These are phyloP conservation scores for Rhododendron griersonianum DNA, from an alignment of 148 eudicot species.

Conservation along the genomic window DNA sequence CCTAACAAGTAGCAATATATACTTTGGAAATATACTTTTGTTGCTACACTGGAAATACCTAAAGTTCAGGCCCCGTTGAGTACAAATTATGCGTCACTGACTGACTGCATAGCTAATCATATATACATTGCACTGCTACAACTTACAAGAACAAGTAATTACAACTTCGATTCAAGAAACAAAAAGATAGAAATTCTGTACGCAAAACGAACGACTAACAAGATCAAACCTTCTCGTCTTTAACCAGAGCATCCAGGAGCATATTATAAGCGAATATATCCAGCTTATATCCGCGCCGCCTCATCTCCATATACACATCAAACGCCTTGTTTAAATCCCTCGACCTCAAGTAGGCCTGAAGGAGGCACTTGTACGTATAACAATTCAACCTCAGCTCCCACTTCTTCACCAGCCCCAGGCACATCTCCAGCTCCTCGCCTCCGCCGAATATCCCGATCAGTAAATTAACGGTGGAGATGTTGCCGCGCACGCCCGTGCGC, in stretches of 20 bases:
- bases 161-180: not conserved
- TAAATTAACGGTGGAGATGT: slow-evolving; percentile 74
- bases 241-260: slow-evolving; percentile 79
- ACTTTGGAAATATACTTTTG: not conserved
- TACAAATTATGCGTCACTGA: not conserved
- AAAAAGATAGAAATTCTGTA: not conserved
- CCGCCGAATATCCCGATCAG: slow-evolving; percentile 57
- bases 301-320: slow-evolving; percentile 54
- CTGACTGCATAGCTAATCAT: not conserved
- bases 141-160: not conserved
- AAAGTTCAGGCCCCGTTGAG: not conserved
- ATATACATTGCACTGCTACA: not conserved
- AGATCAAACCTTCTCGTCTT: slow-evolving; percentile 53
- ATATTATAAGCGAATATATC: slow-evolving; percentile 73
- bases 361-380: slow-evolving; percentile 67
- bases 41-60: not conserved
- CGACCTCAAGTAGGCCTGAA: slow-evolving; percentile 78
- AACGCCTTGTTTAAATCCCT: slow-evolving; percentile 36
- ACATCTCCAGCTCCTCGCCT: slow-evolving; percentile 40
- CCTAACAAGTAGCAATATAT: not conserved
- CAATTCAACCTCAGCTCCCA: slow-evolving; percentile 77
- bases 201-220: not conserved
- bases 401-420: slow-evolving; percentile 56
- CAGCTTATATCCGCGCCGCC: slow-evolving; percentile 51
- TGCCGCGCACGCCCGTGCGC: slow-evolving; percentile 42